Evolutionary conservation across 2,329 filamentous ascomycete genomes (phyloP).

Genomic region (Cercospora berteroae): DNA sequence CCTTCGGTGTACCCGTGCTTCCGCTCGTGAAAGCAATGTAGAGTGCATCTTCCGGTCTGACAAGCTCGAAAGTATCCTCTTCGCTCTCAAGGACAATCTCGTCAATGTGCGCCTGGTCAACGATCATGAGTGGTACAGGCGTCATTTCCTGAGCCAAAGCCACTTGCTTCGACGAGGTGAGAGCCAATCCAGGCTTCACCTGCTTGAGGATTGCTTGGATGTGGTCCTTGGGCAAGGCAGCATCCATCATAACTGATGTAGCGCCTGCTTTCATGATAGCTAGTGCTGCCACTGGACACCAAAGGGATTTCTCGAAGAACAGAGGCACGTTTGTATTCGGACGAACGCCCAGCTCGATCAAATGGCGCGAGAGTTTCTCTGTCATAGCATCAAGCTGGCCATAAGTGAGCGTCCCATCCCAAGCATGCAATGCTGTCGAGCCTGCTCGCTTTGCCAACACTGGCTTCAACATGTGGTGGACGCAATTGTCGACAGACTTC

Average conservation of each 20-base stretch:
- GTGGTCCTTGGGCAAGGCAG: constrained; percentile 21
- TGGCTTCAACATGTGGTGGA: constrained; percentile 9
- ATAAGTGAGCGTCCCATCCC: constrained; percentile 19
- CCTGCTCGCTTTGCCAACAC: background rate
- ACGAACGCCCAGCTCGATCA: background rate
- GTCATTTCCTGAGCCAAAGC: background rate
- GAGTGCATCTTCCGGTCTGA: background rate
- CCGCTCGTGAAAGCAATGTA: constrained; percentile 9
- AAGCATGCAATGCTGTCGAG: constrained; percentile 23
- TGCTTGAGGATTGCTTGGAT: constrained; percentile 21
- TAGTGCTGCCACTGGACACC: constrained; percentile 39
- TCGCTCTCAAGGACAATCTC: background rate
- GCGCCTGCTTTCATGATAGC: constrained; percentile 42
- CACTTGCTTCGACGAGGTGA: constrained; percentile 7
- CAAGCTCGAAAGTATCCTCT: background rate
- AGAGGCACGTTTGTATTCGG: constrained; percentile 15
- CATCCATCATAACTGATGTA: constrained; percentile 40
- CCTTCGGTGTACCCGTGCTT: constrained; percentile 9
- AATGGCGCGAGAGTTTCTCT: constrained; percentile 4
- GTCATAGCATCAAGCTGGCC: constrained; percentile 12
- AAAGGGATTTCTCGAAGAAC: constrained; percentile 42
- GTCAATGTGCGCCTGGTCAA: background rate
- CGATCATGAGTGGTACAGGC: background rate
- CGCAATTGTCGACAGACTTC: background rate
- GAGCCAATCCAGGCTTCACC: constrained; percentile 24